phyloP scores from a whole-genome alignment of 441 rosid genomes.

The Mallotus repandus region DNA sequence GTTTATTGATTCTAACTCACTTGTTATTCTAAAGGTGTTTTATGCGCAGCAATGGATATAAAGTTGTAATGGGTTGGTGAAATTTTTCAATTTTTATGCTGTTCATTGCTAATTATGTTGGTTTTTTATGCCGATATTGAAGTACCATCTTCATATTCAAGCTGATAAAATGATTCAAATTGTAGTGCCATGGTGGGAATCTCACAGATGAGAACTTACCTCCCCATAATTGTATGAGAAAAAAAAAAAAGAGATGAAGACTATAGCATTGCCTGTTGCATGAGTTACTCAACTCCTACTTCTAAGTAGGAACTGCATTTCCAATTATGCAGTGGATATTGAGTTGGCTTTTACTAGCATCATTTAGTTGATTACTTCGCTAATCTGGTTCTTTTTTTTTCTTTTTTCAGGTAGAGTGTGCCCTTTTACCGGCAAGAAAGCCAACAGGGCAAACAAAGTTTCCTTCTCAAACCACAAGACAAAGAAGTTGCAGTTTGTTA shows the following conservation, averaged over 20 bases:
- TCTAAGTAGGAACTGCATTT: too few relatives aligned
- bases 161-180: not conserved
- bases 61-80: not conserved
- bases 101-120: not conserved
- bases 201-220: not conserved
- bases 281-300: not conserved
- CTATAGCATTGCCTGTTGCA: not conserved
- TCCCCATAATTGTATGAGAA: not conserved
- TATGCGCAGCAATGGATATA: not conserved
- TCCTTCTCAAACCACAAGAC: conserved; percentile 98
- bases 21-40: not conserved
- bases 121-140: not conserved
- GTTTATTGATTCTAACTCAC: not conserved
- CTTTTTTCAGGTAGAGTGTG: conserved; percentile 70
- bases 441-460: conserved; percentile 86
- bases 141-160: not conserved
- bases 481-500: conserved; percentile 83
- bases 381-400: not conserved
- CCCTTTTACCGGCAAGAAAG: conserved; percentile 88
- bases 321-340: not conserved
- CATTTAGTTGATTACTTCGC: not conserved
- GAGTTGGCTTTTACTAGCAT: not conserved
- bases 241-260: not conserved
- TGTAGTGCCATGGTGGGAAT: not conserved
- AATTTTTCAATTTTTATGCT: not conserved